phyloP scores from a whole-genome alignment of 208 protist genomes.

The Leishmania lainsoni region DNA sequence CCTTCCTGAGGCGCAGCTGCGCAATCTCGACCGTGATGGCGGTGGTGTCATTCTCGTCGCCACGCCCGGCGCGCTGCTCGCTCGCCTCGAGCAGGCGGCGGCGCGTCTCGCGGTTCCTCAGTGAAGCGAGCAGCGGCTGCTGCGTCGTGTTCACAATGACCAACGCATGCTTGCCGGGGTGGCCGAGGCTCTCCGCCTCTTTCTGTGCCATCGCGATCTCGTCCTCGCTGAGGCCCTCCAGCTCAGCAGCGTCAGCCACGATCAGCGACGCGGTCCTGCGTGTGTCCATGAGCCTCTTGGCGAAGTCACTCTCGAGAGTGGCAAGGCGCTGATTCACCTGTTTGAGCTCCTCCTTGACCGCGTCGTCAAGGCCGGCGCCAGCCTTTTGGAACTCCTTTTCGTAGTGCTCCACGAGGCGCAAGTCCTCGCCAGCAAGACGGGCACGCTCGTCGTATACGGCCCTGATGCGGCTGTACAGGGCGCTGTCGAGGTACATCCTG shows the following conservation, averaged over 20 bases:
- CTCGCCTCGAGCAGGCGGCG: constrained; percentile 48
- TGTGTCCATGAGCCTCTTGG: constrained; percentile 38
- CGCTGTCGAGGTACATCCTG: constrained; percentile 49
- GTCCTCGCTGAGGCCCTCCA: constrained; percentile 46
- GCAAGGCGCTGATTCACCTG: constrained; percentile 50
- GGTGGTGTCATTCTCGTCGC: constrained; percentile 31
- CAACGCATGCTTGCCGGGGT: constrained; percentile 50
- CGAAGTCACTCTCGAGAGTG: constrained; percentile 38
- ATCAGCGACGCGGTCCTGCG: constrained; percentile 37
- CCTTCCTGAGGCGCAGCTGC: constrained; percentile 47
- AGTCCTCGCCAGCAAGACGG: constrained; percentile 42
- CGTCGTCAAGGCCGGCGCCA: constrained; percentile 37
- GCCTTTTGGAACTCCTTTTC: constrained; percentile 41
- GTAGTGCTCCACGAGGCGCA: constrained; percentile 44
- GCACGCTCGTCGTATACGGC: constrained; percentile 43
- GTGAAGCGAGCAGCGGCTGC: constrained; percentile 45
- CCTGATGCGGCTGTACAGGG: constrained; percentile 48
- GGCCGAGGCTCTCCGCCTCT: constrained; percentile 36
- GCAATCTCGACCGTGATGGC: constrained; percentile 34
- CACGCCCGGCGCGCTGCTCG: constrained; percentile 12
- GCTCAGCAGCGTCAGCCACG: constrained; percentile 38
- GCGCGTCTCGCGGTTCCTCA: constrained; percentile 46
- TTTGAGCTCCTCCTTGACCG: constrained; percentile 45
- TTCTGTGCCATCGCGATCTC: constrained; percentile 34
- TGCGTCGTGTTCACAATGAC: constrained; percentile 56